Base-by-base conservation (phyloP, 345 rosid species). In the Eucalyptus marginata region DNA sequence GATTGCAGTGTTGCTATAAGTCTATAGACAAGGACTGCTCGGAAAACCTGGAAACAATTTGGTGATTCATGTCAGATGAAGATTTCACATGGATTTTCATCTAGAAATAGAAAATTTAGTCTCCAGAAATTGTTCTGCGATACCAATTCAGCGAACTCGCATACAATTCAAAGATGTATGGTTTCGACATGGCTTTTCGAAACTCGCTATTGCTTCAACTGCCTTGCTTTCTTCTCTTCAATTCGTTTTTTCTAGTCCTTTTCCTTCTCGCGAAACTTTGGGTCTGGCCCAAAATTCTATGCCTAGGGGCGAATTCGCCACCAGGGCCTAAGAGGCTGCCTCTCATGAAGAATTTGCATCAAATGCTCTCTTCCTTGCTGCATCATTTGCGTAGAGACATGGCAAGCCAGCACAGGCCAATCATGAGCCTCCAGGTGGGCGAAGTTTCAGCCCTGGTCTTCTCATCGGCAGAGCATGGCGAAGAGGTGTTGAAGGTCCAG, bases 391-490 rank as follows among this genome's bases (percentile, higher is more conserved):
- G 90, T 43, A 40, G 88, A 49, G 84, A 87, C 5, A 22, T 90
- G 49, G 90, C 92, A 52, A 43, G 83, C 20, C 27, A 83, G 46
- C 89, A 91, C 22, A 91, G 93, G 36, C 93, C 91, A 20, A 27
- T 92, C 46, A 51, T 89, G 76, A 68, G 88, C 47, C 88, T 93
- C 50, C 86, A 84, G 64, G 90, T 91, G 5, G 92, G 94, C 13
- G 90, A 89, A 62, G 71, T 83, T 22, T 54, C 89, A 2, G 79
- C 88, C 64, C 29, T 91, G 12, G 59, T 91, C 11, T 33, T 90
- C 80, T 86, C 87, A n/a, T 91, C 92, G 14, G 51, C 92, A 7
- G 90, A 92, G 7, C 58, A 87, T 8, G 94, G 92, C 22, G 17
- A 89, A 49, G 80, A 66, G 47, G 88, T 90, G 14, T 44, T 91